Percentiles rank a stretch among this genome's conserved stretches.
Conservation (phyloP, 352 stramenopile species). For the Pythium plurisporium region DNA sequence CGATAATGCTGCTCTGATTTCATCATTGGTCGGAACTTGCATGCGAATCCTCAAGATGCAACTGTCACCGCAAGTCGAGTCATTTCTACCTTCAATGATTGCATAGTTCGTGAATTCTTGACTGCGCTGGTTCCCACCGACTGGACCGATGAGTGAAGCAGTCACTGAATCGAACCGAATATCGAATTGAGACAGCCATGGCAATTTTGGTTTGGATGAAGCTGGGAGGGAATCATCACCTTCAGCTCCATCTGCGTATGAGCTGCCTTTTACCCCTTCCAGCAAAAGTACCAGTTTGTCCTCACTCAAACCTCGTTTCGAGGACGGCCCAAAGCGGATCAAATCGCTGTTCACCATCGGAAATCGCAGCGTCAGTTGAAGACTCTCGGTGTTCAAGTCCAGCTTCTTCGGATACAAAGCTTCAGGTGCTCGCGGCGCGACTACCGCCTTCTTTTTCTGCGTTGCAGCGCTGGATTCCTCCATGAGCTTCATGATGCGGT, state of each 20-base stretch:
- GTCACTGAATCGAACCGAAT: conserved; percentile 47
- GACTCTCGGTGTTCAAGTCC: conserved; percentile 66
- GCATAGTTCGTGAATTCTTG: conserved; percentile 36
- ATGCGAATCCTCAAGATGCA: conserved; percentile 20
- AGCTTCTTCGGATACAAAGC: conserved; percentile 43
- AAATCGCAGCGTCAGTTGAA: conserved; percentile 73
- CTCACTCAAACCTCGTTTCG: conserved; percentile 76
- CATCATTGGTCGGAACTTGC: conserved; percentile 21
- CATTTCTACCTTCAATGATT: conserved; percentile 9
- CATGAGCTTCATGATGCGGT: conserved; percentile 67
- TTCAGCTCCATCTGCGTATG: conserved; percentile 14
- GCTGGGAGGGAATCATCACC: not conserved
- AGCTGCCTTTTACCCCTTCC: conserved; percentile 56
- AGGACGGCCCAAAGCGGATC: conserved; percentile 75
- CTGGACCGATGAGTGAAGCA: conserved; percentile 44
- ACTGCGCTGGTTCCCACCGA: conserved; percentile 51
- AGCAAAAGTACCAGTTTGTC: conserved; percentile 69
- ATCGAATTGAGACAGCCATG: conserved; percentile 70
- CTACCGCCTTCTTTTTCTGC: conserved; percentile 22
- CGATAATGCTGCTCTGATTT: conserved; percentile 17
- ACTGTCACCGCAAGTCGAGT: conserved; percentile 22
- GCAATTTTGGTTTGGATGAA: conserved; percentile 24
- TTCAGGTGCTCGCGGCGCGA: not conserved
- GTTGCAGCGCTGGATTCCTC: conserved; percentile 43
- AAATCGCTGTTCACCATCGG: conserved; percentile 82